Conservation (phyloP, 2,329 filamentous ascomycete genomes). For the Colletotrichum sansevieriae region DNA sequence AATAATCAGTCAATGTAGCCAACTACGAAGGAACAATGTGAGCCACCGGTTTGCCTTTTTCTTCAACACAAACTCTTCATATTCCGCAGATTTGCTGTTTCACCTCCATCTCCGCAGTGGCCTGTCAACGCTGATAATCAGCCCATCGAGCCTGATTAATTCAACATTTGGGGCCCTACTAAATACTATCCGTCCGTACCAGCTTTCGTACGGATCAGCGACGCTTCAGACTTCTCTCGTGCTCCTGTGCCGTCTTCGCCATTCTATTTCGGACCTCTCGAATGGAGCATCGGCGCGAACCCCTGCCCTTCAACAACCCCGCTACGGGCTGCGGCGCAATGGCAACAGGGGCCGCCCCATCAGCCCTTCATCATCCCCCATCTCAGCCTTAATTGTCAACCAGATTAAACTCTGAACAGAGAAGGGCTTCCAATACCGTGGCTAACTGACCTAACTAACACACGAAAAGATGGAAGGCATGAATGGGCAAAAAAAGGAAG, state of each 20-base stretch:
- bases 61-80: constrained; percentile 16
- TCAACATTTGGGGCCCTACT: no score
- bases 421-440: no score
- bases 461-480: not conserved
- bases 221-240: not conserved
- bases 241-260: constrained; percentile 1
- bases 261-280: constrained; percentile 33
- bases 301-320: not conserved
- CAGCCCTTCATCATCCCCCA: no score
- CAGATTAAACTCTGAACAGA: no score
- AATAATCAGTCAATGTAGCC: constrained; percentile 13
- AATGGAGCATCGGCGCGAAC: constrained; percentile 23
- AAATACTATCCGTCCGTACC: no score
- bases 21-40: not conserved
- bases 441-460: no score
- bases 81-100: not conserved
- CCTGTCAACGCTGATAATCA: not conserved
- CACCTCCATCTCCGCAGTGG: not conserved
- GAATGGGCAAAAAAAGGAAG: not conserved
- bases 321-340: constrained; percentile 6
- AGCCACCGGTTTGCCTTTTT: constrained; percentile 13
- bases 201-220: not conserved
- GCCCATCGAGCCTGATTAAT: not conserved
- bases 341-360: not conserved
- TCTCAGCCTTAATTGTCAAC: no score